Base-by-base conservation (phyloP, 148 eudicot species). In the Silene conica region DNA sequence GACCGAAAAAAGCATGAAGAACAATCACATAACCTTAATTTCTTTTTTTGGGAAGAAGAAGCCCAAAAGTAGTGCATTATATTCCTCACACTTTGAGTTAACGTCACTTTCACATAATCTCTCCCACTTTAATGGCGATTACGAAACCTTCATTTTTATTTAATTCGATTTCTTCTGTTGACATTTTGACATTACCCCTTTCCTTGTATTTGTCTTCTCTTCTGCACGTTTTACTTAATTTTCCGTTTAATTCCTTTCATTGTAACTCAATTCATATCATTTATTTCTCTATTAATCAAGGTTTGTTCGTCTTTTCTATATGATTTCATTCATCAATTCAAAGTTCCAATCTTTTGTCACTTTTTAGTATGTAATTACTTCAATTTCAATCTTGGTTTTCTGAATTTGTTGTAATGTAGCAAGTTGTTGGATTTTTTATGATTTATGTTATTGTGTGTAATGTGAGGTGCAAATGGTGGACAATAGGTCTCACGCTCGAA, bases 111-210 rank as follows among this genome's bases (percentile, higher is more conserved):
- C 63, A 19, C 25, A 59, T 59, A 59, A 59, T 68, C 18, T 46
- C 13, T 6, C 48, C 6, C 50, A 38, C 69, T 34, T 38, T 45
- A 46, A 68, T 68, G 57, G 57, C 23, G 56, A 46, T 68, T 68
- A 68, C 22, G 71, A 68, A 43, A 68, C 56, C 56, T 20, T 21
- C 54, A 10, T 45, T 45, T 19, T 19, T 12, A 68, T 45, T 68
- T 20, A 68, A 68, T 68, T 67, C 22, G 13, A 46, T 9, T 68
- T 0, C 48, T 21, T 20, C 8, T 6, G 26, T 46, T 68, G 56
- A 64, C 68, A 34, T 16, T 64, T 21, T 68, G 3, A 68, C 34
- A 68, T 68, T 68, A 22, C 31, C 25, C 71, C 71, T 68, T 46
- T 68, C 31, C 71, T 46, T 66, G 14, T 66, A 38, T 11, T 9